A percentile compares a stretch with the other conserved stretches of the same genome.
These are phyloP conservation scores for Boletus pseudopeckii DNA, from an alignment of 768 basidiomycete genomes.

Conservation along the genomic window DNA sequence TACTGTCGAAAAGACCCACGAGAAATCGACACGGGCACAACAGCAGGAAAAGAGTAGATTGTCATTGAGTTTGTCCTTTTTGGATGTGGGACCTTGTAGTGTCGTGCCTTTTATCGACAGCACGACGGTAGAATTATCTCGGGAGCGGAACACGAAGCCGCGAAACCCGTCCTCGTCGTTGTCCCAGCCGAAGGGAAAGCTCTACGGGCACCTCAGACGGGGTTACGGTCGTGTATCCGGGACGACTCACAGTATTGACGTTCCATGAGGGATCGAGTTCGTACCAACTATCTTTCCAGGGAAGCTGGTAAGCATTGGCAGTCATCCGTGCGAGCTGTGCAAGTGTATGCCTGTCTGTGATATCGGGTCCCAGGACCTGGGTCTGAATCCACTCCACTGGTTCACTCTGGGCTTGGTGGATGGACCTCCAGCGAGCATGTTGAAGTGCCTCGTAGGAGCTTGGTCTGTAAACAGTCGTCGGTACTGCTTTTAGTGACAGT, in stretches of 20 bases:
- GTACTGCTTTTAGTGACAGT: slow-evolving; percentile 38
- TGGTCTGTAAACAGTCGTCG: slow-evolving; percentile 59
- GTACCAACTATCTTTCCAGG: slow-evolving; percentile 75
- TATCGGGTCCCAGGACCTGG: slow-evolving; percentile 69
- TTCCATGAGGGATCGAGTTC: slow-evolving; percentile 78
- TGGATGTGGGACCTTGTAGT: slow-evolving; percentile 78
- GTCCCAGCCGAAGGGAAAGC: slow-evolving; percentile 80
- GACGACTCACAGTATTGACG: slow-evolving; percentile 35
- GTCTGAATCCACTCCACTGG: slow-evolving; percentile 64
- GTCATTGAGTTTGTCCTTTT: slow-evolving; percentile 92
- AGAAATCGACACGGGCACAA: slow-evolving; percentile 84
- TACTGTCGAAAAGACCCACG: slow-evolving; percentile 82
- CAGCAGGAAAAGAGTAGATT: slow-evolving; percentile 89
- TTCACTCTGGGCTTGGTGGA: slow-evolving; percentile 47
- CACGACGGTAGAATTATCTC: slow-evolving; percentile 77
- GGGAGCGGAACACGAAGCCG: slow-evolving; percentile 82
- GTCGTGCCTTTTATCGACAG: slow-evolving; percentile 92
- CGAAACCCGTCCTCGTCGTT: slow-evolving; percentile 70
- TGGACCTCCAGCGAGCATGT: slow-evolving; percentile 50
- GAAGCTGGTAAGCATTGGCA: slow-evolving; percentile 82
- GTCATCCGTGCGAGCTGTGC: slow-evolving; percentile 82
- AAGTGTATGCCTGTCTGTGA: slow-evolving; percentile 76
- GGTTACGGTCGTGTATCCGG: background rate
- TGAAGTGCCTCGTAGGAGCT: slow-evolving; percentile 48
- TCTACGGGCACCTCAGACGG: slow-evolving; percentile 39